These are phyloP conservation scores for Durio zibethinus DNA, from an alignment of 345 rosid species.

Conservation along the genomic window DNA sequence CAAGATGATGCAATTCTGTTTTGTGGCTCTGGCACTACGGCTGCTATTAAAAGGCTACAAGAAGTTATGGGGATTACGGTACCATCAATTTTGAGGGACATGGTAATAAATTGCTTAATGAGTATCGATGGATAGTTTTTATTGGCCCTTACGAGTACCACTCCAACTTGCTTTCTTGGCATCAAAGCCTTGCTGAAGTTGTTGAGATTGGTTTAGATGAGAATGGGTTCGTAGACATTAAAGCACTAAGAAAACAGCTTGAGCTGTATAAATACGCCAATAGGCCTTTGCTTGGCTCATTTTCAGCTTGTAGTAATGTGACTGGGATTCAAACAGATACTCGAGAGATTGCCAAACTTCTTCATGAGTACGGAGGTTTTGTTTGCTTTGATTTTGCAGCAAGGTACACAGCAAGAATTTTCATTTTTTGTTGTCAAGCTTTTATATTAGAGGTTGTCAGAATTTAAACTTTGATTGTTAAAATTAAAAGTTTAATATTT, in stretches of 20 bases:
- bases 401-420: constrained; percentile 24
- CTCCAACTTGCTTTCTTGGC: constrained; percentile 61
- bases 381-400: constrained; percentile 67
- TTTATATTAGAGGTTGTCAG: too few species aligned
- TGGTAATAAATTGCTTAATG: constrained; percentile 30
- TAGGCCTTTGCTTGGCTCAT: constrained; percentile 52
- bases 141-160: constrained; percentile 69
- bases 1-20: constrained; percentile 42
- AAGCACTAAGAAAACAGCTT: constrained; percentile 29
- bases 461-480: too few species aligned
- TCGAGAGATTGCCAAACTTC: constrained; percentile 40
- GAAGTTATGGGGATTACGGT: constrained; percentile 55
- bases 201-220: constrained; percentile 45
- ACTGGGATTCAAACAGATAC: constrained; percentile 47
- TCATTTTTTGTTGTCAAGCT: too few species aligned
- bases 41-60: constrained; percentile 55
- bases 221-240: constrained; percentile 34
- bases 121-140: constrained; percentile 58
- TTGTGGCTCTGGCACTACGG: constrained; percentile 58
- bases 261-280: constrained; percentile 20
- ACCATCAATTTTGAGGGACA: constrained; percentile 41
- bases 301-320: constrained; percentile 66
- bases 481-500: too few species aligned
- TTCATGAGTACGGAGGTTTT: constrained; percentile 47
- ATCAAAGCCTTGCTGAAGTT: constrained; percentile 59